These are phyloP conservation scores for Beauveria sp. DNA, from an alignment of 2,329 filamentous ascomycete genomes.

Conservation along the genomic window DNA sequence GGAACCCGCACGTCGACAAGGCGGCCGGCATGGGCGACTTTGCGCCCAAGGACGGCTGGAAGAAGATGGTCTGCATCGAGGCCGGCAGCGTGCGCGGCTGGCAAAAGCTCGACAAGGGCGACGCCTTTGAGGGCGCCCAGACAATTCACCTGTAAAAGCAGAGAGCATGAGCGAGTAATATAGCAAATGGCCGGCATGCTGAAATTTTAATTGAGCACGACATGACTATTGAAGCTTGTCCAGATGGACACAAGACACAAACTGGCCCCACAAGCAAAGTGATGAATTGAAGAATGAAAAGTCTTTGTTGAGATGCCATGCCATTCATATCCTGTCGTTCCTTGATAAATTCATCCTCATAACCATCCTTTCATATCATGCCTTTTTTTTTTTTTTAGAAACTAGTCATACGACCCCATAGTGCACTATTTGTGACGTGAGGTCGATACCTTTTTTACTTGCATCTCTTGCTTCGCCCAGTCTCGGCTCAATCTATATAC, in stretches of 20 bases:
- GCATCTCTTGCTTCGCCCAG: slow-evolving; percentile 4
- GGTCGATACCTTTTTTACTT: background rate
- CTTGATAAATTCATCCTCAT: too few species aligned
- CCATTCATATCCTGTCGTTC: too few species aligned
- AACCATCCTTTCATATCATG: too few species aligned
- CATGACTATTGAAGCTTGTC: background rate
- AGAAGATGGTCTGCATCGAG: slow-evolving; percentile 92
- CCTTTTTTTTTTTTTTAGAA: background rate
- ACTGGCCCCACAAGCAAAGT: too few species aligned
- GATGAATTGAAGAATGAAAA: background rate
- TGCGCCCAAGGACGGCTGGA: slow-evolving; percentile 79
- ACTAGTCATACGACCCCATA: background rate
- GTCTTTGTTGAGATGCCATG: too few species aligned
- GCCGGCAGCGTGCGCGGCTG: slow-evolving; percentile 75
- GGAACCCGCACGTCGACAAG: slow-evolving; percentile 94
- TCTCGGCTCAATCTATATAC: background rate
- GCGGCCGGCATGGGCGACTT: slow-evolving; percentile 78
- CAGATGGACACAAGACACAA: too few species aligned
- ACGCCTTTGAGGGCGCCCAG: slow-evolving; percentile 56
- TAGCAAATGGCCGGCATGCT: background rate
- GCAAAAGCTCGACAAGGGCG: slow-evolving; percentile 76
- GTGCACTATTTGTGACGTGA: background rate
- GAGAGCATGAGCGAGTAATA: background rate
- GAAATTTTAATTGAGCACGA: background rate
- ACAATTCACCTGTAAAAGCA: slow-evolving; percentile 34